A percentile compares a stretch with the other conserved stretches of the same genome.
phyloP scores from a whole-genome alignment of 2,329 filamentous ascomycete genomes.

The Colletotrichum tamarilloi region DNA sequence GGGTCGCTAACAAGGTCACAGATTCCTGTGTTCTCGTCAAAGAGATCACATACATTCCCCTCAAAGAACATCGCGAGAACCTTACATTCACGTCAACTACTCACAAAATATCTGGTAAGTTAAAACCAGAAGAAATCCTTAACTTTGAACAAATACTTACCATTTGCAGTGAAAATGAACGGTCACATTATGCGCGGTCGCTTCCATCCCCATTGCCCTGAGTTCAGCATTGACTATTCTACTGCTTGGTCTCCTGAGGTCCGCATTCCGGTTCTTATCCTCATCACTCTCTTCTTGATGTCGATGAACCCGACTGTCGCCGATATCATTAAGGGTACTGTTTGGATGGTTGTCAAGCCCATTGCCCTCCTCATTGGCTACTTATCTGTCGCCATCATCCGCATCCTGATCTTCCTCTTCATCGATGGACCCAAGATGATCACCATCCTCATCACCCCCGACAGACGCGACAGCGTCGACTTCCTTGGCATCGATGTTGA shows the following conservation, averaged over 20 bases:
- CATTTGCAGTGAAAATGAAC: conserved; percentile 1
- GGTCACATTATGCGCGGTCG: conserved; percentile 22
- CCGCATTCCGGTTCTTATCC: conserved; percentile 17
- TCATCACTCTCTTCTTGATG: conserved; percentile 19
- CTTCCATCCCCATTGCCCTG: conserved; percentile 11
- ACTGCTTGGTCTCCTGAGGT: conserved; percentile 19
- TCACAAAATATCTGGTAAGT: background rate
- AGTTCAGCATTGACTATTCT: conserved; percentile 6
- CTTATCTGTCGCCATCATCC: conserved; percentile 9
- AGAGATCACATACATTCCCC: background rate
- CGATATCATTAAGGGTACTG: background rate
- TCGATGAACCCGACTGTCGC: conserved; percentile 17
- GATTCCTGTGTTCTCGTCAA: background rate
- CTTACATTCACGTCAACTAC: background rate
- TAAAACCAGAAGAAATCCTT: background rate
- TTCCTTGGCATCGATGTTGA: background rate
- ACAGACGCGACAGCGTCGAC: background rate
- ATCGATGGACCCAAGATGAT: conserved; percentile 25
- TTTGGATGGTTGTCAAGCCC: conserved; percentile 25
- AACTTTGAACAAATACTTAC: background rate
- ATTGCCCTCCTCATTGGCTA: conserved; percentile 23
- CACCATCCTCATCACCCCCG: background rate
- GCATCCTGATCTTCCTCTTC: conserved; percentile 24
- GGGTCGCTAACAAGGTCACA: background rate
- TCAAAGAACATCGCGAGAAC: background rate